Percentiles rank a stretch among this genome's conserved stretches.
Conservation (phyloP, 495 filamentous ascomycete species). For the Physcia stellaris region DNA sequence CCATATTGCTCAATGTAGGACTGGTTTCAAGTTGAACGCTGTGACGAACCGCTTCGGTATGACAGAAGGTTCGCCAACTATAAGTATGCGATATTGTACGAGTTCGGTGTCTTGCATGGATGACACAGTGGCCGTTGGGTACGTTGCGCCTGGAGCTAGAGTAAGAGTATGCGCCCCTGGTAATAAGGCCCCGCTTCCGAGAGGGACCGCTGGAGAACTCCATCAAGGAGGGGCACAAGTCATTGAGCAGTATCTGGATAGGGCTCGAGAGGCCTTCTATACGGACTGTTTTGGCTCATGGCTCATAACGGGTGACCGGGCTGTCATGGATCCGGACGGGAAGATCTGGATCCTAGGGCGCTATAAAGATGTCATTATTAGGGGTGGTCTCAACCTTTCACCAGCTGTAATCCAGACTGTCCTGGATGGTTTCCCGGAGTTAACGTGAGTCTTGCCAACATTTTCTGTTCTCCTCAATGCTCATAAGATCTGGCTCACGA, state of each 20-base stretch:
- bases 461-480: no score
- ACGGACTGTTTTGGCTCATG: conserved; percentile 19
- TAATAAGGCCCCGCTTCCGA: conserved; percentile 11
- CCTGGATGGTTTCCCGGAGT: conserved; percentile 1
- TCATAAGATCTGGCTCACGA: no score
- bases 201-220: conserved; percentile 23
- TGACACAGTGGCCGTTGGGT: conserved; percentile 19
- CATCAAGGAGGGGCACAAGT: conserved; percentile 22
- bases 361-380: conserved; percentile 33
- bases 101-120: conserved; percentile 9
- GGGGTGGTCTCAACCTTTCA: conserved; percentile 31
- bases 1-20: conserved; percentile 18
- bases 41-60: conserved; percentile 27
- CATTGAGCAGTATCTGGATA: conserved; percentile 19
- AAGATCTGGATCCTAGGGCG: conserved; percentile 25
- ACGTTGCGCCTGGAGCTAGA: conserved; percentile 17
- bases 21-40: conserved; percentile 13
- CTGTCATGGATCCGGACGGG: conserved; percentile 22
- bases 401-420: conserved; percentile 24
- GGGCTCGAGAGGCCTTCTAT: conserved; percentile 19
- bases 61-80: conserved; percentile 24
- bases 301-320: conserved; percentile 31
- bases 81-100: conserved; percentile 9
- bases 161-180: conserved; percentile 23
- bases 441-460: no score